Percentiles rank a stretch among this genome's conserved stretches.
Conservation (phyloP, 2,329 filamentous ascomycete species). For the Hymenoscyphus scutula region DNA sequence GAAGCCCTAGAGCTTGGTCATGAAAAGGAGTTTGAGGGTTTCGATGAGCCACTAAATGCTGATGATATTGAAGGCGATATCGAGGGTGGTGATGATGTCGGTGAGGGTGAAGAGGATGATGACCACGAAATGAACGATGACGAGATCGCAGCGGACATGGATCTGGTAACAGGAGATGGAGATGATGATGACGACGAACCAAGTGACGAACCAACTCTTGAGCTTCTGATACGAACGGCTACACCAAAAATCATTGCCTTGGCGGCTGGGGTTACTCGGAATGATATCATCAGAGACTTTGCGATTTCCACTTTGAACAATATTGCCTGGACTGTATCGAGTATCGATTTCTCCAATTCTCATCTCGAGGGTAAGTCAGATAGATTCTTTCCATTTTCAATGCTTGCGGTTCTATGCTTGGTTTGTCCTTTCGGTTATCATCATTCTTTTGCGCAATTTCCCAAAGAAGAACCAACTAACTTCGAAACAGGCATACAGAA, state of each 20-base stretch:
- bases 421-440: no score
- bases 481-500: slow-evolving; percentile 40
- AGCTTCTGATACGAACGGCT: slow-evolving; percentile 32
- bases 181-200: slow-evolving; percentile 40
- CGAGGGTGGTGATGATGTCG: slow-evolving; percentile 41
- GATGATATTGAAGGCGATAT: slow-evolving; percentile 37
- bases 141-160: slow-evolving; percentile 63
- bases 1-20: slow-evolving; percentile 47
- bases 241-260: slow-evolving; percentile 32
- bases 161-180: slow-evolving; percentile 54
- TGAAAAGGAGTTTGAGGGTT: slow-evolving; percentile 42
- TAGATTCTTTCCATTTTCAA: background rate
- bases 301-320: slow-evolving; percentile 64
- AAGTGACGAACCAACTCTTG: slow-evolving; percentile 31
- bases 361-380: slow-evolving; percentile 41
- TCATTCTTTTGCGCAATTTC: no score
- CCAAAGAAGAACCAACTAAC: no score
- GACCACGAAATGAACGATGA: slow-evolving; percentile 55
- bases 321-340: slow-evolving; percentile 64
- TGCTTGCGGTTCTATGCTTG: background rate
- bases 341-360: slow-evolving; percentile 56
- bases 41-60: slow-evolving; percentile 27
- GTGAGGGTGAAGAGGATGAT: slow-evolving; percentile 41
- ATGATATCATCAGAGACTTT: slow-evolving; percentile 48
- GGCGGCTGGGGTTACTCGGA: slow-evolving; percentile 12